These are phyloP conservation scores for Tricharina praecox DNA, from an alignment of 495 filamentous ascomycete genomes.

Conservation along the genomic window DNA sequence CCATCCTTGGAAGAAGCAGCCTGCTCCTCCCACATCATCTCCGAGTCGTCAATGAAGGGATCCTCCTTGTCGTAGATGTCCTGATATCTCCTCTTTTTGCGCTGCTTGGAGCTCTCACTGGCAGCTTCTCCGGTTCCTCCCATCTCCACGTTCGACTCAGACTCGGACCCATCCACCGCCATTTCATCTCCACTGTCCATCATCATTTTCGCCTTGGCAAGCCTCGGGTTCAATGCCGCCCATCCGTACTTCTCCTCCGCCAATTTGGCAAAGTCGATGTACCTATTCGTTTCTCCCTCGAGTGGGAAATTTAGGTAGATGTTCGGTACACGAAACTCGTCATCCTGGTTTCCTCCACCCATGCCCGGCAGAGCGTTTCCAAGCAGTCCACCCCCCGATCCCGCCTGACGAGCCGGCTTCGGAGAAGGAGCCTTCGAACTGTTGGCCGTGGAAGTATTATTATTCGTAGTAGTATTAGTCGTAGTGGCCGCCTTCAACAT, in stretches of 20 bases:
- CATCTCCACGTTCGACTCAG: slow-evolving; percentile 57
- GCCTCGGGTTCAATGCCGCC: slow-evolving; percentile 75
- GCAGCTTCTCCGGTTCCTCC: slow-evolving; percentile 43
- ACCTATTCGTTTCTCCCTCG: slow-evolving; percentile 63
- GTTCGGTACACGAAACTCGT: slow-evolving; percentile 44
- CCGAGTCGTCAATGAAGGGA: slow-evolving; percentile 93
- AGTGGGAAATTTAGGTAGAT: slow-evolving; percentile 73
- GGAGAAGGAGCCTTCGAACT: slow-evolving; percentile 21
- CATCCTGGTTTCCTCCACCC: slow-evolving; percentile 8
- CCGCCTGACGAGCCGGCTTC: slow-evolving; percentile 16
- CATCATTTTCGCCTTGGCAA: slow-evolving; percentile 50
- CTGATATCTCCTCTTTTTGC: slow-evolving; percentile 64
- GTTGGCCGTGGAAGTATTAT: too few species aligned
- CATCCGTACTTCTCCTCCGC: slow-evolving; percentile 89
- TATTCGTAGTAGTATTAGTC: too few species aligned
- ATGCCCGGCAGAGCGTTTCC: slow-evolving; percentile 14
- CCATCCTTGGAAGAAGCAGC: slow-evolving; percentile 85
- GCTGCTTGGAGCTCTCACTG: slow-evolving; percentile 42
- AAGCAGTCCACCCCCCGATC: slow-evolving; percentile 23
- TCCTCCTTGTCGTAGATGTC: slow-evolving; percentile 95
- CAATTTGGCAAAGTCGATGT: slow-evolving; percentile 85
- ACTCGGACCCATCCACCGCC: slow-evolving; percentile 47
- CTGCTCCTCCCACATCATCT: slow-evolving; percentile 88
- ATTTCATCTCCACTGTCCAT: slow-evolving; percentile 56
- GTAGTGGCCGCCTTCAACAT: slow-evolving; percentile 20